phyloP scores from a whole-genome alignment of 192 early-diverging fungal species.

The Cetraspora pellucida region DNA sequence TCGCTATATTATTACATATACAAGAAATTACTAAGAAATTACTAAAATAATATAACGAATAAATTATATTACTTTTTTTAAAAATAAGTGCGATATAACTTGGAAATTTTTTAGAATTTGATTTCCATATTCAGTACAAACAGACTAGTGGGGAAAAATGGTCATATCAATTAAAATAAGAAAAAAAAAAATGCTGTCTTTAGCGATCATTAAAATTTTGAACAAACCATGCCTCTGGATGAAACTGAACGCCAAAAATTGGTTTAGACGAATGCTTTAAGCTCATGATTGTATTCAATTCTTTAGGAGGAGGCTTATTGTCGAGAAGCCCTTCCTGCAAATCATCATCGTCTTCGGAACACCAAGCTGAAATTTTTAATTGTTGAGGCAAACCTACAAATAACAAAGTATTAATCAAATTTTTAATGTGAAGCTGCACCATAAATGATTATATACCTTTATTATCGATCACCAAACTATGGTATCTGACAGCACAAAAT shows the following conservation, averaged over 20 bases:
- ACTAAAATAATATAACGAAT: neutral
- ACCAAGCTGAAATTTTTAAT: slow-evolving; percentile 68
- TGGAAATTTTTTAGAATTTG: slow-evolving; percentile 77
- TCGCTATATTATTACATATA: slow-evolving; percentile 3
- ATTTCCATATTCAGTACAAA: slow-evolving; percentile 80
- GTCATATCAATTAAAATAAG: neutral
- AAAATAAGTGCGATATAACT: slow-evolving; percentile 49
- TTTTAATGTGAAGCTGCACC: neutral
- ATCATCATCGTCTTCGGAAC: slow-evolving; percentile 43
- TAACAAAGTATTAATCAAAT: slow-evolving; percentile 2
- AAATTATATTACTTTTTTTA: slow-evolving; percentile 35
- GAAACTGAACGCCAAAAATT: slow-evolving; percentile 92
- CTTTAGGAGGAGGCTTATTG: slow-evolving; percentile 2
- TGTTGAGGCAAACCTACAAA: slow-evolving; percentile 58
- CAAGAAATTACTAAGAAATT: slow-evolving; percentile 2
- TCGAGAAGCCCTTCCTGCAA: neutral
- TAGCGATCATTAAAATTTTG: neutral
- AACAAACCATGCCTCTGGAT: slow-evolving; percentile 72
- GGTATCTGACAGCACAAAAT: slow-evolving; percentile 87
- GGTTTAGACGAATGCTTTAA: slow-evolving; percentile 69
- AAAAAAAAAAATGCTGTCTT: neutral
- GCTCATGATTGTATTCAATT: slow-evolving; percentile 71
- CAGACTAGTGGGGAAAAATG: slow-evolving; percentile 51
- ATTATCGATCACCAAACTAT: slow-evolving; percentile 78
- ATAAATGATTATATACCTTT: slow-evolving; percentile 42